Conservation (phyloP, 2,329 filamentous ascomycete genomes). For the Tolypocladium album region DNA sequence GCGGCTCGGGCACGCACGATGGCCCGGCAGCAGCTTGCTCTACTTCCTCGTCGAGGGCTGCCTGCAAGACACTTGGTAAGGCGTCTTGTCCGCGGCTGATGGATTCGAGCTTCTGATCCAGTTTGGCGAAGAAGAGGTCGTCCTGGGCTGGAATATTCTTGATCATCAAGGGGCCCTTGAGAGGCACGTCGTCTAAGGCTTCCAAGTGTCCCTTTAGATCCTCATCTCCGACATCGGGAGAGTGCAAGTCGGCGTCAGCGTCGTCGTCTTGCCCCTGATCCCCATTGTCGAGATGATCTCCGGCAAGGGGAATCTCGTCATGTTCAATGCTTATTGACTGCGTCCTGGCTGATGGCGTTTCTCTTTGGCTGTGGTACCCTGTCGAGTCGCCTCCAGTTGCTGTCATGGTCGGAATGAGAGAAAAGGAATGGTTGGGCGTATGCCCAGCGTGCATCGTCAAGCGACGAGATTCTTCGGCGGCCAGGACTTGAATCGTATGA, state of each 20-base stretch:
- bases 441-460: slow-evolving; percentile 54
- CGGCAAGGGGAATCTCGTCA: background rate
- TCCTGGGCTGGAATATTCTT: slow-evolving; percentile 45
- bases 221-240: background rate
- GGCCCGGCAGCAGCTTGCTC: slow-evolving; percentile 1
- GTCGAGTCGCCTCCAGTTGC: slow-evolving; percentile 24
- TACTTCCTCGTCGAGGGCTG: background rate
- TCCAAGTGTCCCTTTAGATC: slow-evolving; percentile 21
- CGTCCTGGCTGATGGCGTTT: slow-evolving; percentile 16
- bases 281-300: background rate
- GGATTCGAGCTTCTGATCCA: slow-evolving; percentile 41
- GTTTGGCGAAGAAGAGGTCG: slow-evolving; percentile 38
- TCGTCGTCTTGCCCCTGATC: background rate
- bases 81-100: slow-evolving; percentile 35
- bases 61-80: slow-evolving; percentile 30
- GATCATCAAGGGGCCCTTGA: slow-evolving; percentile 43
- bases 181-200: slow-evolving; percentile 30
- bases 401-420: slow-evolving; percentile 33
- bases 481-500: slow-evolving; percentile 33
- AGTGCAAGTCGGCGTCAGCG: background rate
- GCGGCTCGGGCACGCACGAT: background rate
- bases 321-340: background rate
- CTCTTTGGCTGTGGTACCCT: slow-evolving; percentile 14
- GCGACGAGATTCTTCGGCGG: slow-evolving; percentile 36
- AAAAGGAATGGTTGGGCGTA: slow-evolving; percentile 50